A percentile compares a stretch with the other conserved stretches of the same genome.
Evolutionary conservation across 805 yeast species (phyloP).

Genomic region (Saccharomycopsis microspora): DNA sequence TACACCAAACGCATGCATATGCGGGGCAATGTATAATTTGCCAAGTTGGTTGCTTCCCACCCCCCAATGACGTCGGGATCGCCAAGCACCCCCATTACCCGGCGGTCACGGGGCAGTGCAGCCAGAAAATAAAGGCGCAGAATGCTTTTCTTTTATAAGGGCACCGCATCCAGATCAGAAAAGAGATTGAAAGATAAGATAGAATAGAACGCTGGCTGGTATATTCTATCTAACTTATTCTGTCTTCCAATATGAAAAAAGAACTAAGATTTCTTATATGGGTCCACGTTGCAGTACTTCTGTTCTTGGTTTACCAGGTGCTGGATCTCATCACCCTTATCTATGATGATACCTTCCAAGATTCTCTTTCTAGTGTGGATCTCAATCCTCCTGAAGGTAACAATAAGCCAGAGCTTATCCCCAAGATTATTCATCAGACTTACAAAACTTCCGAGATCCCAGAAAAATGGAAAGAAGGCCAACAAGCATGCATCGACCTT

Average conservation of each 20-base stretch:
- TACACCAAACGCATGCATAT: neutral
- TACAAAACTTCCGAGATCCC: conserved; percentile 75
- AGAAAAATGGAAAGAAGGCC: conserved; percentile 70
- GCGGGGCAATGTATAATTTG: neutral
- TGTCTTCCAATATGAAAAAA: conserved; percentile 27
- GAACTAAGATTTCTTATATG: conserved; percentile 52
- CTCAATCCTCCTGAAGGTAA: conserved; percentile 39
- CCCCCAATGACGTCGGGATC: too few relatives aligned
- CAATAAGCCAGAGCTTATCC: conserved; percentile 49
- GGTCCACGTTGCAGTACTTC: conserved; percentile 44
- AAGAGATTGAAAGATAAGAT: too few relatives aligned
- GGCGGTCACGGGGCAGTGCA: too few relatives aligned
- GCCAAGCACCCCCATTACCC: too few relatives aligned
- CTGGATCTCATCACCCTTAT: conserved; percentile 64
- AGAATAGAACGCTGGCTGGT: too few relatives aligned
- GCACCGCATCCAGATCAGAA: too few relatives aligned
- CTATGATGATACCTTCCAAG: conserved; percentile 59
- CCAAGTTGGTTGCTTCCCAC: too few relatives aligned
- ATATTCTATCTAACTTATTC: neutral
- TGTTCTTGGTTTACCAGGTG: conserved; percentile 47
- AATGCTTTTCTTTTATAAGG: too few relatives aligned
- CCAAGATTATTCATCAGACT: conserved; percentile 89
- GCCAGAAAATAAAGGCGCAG: too few relatives aligned
- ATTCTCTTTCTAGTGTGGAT: conserved; percentile 53
- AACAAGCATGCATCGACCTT: conserved; percentile 58